Base-by-base conservation (phyloP, 805 yeast species). In the Kodamaea leandrae region DNA sequence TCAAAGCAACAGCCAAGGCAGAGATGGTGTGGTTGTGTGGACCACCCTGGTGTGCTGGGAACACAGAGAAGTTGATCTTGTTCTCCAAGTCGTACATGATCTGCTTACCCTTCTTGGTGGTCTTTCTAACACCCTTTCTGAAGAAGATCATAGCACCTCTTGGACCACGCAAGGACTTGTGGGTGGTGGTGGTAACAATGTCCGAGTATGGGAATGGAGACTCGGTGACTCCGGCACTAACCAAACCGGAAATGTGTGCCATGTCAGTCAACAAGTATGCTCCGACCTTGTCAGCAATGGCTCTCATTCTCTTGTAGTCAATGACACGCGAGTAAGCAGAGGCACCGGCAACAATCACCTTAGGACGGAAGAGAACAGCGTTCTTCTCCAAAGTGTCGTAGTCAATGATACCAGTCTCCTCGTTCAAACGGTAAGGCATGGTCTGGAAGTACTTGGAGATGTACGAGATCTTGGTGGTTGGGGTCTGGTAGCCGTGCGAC, bases 41-140 rank as follows among this genome's bases (percentile, higher is more conserved):
- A 64, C 99, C 99, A 76, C 99, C 99, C 76, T 93, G 99, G 71
- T 93, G 99, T 53, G 96, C 99, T 58, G 99, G 99, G 91, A 93
- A 93, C 41, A 93, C 99, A 7, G 97, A 89, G 68, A 93, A 93
- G 78, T 93, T 93, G 71, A 93, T 90, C 64, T 87, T 87, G 68
- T 80, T 83, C 71, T 93, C 98, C 66, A 93, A 80, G 57, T 93
- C 97, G 68, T 90, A 93, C 44, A 74, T 71, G 44, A 88, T 73
- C 70, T 89, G 96, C 72, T 88, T 86, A 59, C 98, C 98, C 57
- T 88, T 86, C 76, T 90, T 89, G 61, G 86, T 85, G 52, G 82
- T 80, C 45, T 84, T 81, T 77, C 96, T 82, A 46, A 90, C 80
- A 57, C 99, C 99, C 67, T 84, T 85, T 77, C 98, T 87, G 82